phyloP scores from a whole-genome alignment of 805 yeast species.

The Candida succiphila region DNA sequence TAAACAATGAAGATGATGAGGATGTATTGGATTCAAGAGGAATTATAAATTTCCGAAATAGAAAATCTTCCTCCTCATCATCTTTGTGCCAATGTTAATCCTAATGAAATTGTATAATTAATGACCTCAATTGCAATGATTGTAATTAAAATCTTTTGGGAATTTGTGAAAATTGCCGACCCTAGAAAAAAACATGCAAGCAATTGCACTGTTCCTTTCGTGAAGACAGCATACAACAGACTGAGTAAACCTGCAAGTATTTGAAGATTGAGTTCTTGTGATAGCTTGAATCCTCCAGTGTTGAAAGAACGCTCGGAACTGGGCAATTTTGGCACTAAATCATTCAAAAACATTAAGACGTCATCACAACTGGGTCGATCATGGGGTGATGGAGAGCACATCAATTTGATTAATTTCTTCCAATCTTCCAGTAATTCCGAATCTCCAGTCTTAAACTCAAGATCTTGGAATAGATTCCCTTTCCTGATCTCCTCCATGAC shows the following conservation, averaged over 20 bases:
- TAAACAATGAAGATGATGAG: slow-evolving; percentile 7
- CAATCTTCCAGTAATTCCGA: slow-evolving; percentile 25
- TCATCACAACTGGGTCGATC: slow-evolving; percentile 34
- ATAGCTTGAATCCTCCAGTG: too few relatives aligned
- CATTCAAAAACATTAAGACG: slow-evolving; percentile 19
- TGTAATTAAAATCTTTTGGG: too few relatives aligned
- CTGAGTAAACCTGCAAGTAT: too few relatives aligned
- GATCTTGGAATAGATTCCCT: slow-evolving; percentile 11
- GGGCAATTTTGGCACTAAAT: too few relatives aligned
- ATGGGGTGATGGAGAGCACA: slow-evolving; percentile 20
- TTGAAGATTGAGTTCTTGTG: too few relatives aligned
- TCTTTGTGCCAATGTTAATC: slow-evolving; percentile 13
- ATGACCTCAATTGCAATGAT: too few relatives aligned
- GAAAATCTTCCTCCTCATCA: slow-evolving; percentile 1
- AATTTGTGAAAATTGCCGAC: too few relatives aligned
- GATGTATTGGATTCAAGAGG: slow-evolving; percentile 1
- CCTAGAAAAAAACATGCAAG: too few relatives aligned
- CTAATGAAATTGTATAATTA: not conserved
- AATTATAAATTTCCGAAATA: slow-evolving; percentile 11
- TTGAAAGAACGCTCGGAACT: too few relatives aligned
- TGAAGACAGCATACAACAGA: too few relatives aligned
- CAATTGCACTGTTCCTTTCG: too few relatives aligned
- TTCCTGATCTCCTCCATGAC: slow-evolving; percentile 16
- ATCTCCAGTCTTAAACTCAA: slow-evolving; percentile 8
- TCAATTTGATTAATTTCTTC: slow-evolving; percentile 16